Evolutionary conservation across 768 basidiomycete genomes (phyloP), one percentile per base, ranked within the genome.

Genomic region (Macrolepiota dolichaula): DNA sequence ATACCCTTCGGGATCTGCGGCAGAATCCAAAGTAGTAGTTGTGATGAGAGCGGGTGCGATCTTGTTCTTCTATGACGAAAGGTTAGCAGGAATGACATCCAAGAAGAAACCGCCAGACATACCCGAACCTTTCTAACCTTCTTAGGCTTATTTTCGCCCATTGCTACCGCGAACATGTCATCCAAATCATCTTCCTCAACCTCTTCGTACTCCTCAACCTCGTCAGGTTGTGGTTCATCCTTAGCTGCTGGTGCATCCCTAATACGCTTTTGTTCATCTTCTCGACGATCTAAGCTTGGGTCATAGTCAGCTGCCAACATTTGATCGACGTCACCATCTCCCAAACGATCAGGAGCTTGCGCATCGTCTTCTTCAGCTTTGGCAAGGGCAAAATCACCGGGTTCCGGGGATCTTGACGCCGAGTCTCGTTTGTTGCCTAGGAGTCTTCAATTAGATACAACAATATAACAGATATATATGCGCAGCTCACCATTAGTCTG

Each of bases 241-340:
- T 77, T 76, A 29, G 76, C 72, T 25, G 40, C 53, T 1, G 64
- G 76, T 1, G 24, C 47, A 46, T 55, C 54, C 24, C 61, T 61
- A 35, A 62, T 24, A 19, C 89, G 84, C 64, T 85, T 85, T 61
- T 86, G 86, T 63, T 94, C 91, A 64, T 96, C 93, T 69, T 92
- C 92, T 24, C 88, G 82, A 24, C 89, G 83, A 75, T 98, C 96
- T 65, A 89, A 64, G 66, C 77, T 80, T 2, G 81, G 80, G 63
- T 98, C 91, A 73, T 97, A 97, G 74, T 98, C 96, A 49, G 94
- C 96, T 22, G 96, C 96, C 32, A 87, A 91, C 47, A 97, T 79
- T 68, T 94, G 91, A 65, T 89, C 86, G 71, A 78, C 72, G 57
- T 74, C 76, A 38, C 74, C 77, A 52, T 81, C 78, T 64, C 79